phyloP scores from a whole-genome alignment of 805 yeast species.

The Saturnispora dispora region DNA sequence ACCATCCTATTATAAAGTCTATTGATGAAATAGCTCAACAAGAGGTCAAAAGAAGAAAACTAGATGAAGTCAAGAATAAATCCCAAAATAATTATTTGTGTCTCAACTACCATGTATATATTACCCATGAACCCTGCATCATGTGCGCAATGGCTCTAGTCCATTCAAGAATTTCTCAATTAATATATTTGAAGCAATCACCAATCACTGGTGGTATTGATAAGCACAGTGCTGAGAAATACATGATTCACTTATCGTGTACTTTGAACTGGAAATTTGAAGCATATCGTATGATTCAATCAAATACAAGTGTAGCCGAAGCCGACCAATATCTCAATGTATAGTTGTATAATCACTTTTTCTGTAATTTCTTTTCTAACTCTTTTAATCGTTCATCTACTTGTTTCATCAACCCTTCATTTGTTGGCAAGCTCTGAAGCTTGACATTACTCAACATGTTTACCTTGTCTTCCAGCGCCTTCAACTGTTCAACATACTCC shows the following conservation, averaged over 20 bases:
- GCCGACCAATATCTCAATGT: constrained; percentile 22
- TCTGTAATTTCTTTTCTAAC: not conserved
- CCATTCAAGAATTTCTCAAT: constrained; percentile 72
- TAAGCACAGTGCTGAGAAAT: constrained; percentile 51
- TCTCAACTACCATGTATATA: constrained; percentile 64
- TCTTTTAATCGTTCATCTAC: constrained; percentile 1
- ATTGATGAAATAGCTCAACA: constrained; percentile 52
- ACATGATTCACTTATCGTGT: constrained; percentile 65
- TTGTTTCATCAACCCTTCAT: not conserved
- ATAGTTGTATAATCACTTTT: constrained; percentile 2
- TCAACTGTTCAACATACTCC: constrained; percentile 14
- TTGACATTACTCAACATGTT: not conserved
- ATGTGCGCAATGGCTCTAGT: constrained; percentile 96
- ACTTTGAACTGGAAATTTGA: constrained; percentile 84
- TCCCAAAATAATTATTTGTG: constrained; percentile 50
- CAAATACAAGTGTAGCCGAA: constrained; percentile 4
- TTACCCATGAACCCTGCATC: constrained; percentile 92
- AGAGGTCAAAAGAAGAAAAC: constrained; percentile 37
- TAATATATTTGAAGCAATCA: constrained; percentile 50
- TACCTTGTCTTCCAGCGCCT: constrained; percentile 14
- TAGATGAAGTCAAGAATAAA: constrained; percentile 3
- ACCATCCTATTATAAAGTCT: constrained; percentile 71
- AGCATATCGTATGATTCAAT: constrained; percentile 17
- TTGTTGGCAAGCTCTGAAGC: not conserved
- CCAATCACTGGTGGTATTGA: constrained; percentile 46